Conservation (phyloP, 164 flowering plant genomes). For the Macadamia tetraphylla region DNA sequence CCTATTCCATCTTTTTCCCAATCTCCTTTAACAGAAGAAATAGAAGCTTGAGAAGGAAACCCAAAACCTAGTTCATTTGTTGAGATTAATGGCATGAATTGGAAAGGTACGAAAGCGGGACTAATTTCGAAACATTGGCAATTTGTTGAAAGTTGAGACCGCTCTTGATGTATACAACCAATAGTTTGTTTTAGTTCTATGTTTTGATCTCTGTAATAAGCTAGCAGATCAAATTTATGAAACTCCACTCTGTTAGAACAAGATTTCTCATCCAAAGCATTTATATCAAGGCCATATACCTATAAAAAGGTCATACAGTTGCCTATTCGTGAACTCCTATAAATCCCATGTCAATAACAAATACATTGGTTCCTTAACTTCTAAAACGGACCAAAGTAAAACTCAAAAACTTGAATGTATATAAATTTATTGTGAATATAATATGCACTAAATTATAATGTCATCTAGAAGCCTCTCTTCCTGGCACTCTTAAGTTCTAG, state of each 20-base stretch:
- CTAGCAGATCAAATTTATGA: constrained; percentile 90
- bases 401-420: background rate
- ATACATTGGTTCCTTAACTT: background rate
- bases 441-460: background rate
- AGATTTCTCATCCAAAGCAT: constrained; percentile 92
- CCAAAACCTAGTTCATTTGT: no score
- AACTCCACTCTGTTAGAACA: constrained; percentile 92
- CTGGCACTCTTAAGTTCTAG: no score
- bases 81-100: no score
- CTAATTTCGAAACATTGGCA: no score
- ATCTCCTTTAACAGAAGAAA: no score
- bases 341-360: background rate
- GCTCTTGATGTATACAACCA: constrained; percentile 99
- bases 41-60: no score
- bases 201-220: constrained; percentile 70
- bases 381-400: background rate
- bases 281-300: constrained; percentile 96
- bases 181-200: constrained; percentile 86
- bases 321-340: background rate
- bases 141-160: background rate
- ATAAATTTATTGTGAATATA: no score
- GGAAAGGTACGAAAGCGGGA: no score
- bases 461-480: no score
- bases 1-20: no score
- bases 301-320: constrained; percentile 22